Evolutionary conservation across 805 yeast genomes (phyloP).

Genomic region (Candida oleophila): DNA sequence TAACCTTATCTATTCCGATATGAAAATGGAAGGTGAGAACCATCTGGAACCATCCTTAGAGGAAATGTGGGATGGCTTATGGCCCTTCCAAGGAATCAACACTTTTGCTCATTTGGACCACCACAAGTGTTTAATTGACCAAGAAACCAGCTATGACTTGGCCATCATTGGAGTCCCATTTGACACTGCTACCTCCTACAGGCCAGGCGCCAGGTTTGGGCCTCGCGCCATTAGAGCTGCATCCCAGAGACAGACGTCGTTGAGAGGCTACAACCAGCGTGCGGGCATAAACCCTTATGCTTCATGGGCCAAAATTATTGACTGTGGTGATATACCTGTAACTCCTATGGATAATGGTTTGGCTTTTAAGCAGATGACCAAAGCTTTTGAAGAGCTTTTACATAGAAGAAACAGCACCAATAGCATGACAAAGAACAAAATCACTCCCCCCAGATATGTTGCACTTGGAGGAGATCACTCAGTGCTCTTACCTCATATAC

Average conservation of each 20-base stretch:
- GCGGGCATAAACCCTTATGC: constrained; percentile 56
- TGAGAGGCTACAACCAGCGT: constrained; percentile 69
- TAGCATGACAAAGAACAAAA: constrained; percentile 5
- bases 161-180: constrained; percentile 80
- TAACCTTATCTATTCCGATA: neutral
- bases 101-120: constrained; percentile 75
- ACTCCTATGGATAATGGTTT: constrained; percentile 57
- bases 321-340: constrained; percentile 60
- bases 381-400: constrained; percentile 57
- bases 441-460: constrained; percentile 56
- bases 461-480: constrained; percentile 86
- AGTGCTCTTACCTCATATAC: constrained; percentile 66
- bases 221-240: constrained; percentile 70
- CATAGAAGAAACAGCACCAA: constrained; percentile 28
- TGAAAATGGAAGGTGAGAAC: constrained; percentile 4
- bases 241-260: constrained; percentile 65
- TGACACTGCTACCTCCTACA: constrained; percentile 76
- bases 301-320: constrained; percentile 49
- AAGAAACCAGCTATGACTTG: constrained; percentile 55
- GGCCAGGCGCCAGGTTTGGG: constrained; percentile 84
- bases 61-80: constrained; percentile 68
- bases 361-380: constrained; percentile 54
- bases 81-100: constrained; percentile 70
- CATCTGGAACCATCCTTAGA: constrained; percentile 41
- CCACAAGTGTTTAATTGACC: constrained; percentile 53